Evolutionary conservation across 2,329 filamentous ascomycete species (phyloP), one percentile per base, ranked within the genome.

Genomic region (Talaromyces sp.): DNA sequence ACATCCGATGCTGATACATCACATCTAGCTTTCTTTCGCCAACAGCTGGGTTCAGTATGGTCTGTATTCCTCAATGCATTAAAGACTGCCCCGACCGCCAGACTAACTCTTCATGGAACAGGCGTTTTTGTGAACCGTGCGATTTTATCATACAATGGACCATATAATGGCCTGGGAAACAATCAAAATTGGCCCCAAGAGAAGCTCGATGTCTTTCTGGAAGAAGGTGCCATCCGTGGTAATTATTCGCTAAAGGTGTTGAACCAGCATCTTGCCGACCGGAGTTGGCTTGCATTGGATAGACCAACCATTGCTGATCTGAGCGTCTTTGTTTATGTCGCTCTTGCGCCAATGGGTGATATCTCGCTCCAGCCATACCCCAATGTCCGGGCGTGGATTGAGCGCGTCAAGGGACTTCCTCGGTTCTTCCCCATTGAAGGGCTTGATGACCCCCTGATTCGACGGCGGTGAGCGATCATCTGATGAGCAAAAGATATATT

Each of bases 301-400:
- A 35, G 47, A 3, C 47, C 47, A 4, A 42, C 47, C 3, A 49
- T 42, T 22, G 47, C 36, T 6, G 37, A 49, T 16, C 19, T 49
- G 16, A 33, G 16, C 17, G 47, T 49, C 5, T 49, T 49, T 35
- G 47, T 49, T 24, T 49, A 49, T 19, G 36, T 49, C 17, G 47
- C 36, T n/a, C 37, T 49, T 13, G 47, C 47, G 3, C 47, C 47
- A 8, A 49, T 49, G 47, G 47, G 47, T 10, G 47, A 49, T 24
- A 35, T 49, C 22, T 41, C 35, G 14, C 36, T 49, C n/a, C 22
- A 49, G 35, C 47, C 47, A 20, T 49, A 19, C 29, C 36, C 27
- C 8, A n/a, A 41, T 22, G 47, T 49, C 4, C 3, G 16, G 6
- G 10, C 22, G 3, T 49, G 35, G 35, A 49, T 49, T 20, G 36